Conservation (phyloP, 139 green algal genomes). For the Tetraselmis chui region DNA sequence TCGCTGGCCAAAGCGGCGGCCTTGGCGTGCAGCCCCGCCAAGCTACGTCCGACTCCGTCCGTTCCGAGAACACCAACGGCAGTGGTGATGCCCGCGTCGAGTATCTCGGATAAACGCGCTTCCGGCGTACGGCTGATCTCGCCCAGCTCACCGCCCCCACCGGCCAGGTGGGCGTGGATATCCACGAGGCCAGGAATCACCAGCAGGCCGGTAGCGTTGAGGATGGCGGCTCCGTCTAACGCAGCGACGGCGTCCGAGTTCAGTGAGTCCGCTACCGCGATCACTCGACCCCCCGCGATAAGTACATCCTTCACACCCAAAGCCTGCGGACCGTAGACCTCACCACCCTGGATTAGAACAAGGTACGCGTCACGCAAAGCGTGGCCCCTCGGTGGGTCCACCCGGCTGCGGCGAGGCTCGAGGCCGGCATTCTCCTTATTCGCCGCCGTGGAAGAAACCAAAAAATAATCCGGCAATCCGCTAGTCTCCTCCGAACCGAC, state of each 20-base stretch:
- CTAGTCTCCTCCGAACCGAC: too few relatives aligned
- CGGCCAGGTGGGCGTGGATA: conserved; percentile 26
- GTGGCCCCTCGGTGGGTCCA: too few relatives aligned
- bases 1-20: conserved; percentile 16
- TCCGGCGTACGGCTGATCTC: conserved; percentile 26
- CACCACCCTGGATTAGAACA: background rate
- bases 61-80: conserved; percentile 36
- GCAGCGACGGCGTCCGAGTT: too few relatives aligned
- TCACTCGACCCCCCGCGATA: background rate
- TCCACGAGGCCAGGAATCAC: conserved; percentile 30
- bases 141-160: conserved; percentile 22
- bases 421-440: too few relatives aligned
- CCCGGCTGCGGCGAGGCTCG: too few relatives aligned
- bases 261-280: too few relatives aligned
- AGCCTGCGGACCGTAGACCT: background rate
- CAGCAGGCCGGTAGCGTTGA: background rate
- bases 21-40: conserved; percentile 35
- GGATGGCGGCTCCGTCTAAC: too few relatives aligned
- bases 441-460: too few relatives aligned
- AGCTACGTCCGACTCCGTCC: conserved; percentile 23
- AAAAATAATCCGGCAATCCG: too few relatives aligned
- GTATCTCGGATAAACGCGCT: conserved; percentile 21
- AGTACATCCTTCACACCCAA: background rate
- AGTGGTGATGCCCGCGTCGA: conserved; percentile 37
- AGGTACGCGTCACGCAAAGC: background rate